phyloP scores from a whole-genome alignment of 192 early-diverging fungal species.

The Podila horticola region DNA sequence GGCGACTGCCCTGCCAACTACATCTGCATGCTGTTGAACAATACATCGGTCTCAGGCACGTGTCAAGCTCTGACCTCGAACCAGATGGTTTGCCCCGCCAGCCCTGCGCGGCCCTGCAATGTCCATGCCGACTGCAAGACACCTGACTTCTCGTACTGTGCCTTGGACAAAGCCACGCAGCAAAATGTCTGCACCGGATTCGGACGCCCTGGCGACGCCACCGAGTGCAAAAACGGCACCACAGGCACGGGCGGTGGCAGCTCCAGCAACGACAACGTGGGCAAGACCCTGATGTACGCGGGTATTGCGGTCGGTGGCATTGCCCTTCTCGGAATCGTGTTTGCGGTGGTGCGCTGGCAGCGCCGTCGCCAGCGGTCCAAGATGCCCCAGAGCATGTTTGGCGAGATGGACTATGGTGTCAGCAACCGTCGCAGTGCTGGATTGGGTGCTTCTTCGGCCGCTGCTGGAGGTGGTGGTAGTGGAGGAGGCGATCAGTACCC shows the following conservation, averaged over 20 bases:
- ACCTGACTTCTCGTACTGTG: constrained; percentile 21
- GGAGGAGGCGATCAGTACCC: constrained; percentile 21
- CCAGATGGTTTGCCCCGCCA: constrained; percentile 6
- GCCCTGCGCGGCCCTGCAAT: neutral
- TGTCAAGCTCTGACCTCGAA: neutral
- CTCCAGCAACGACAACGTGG: neutral
- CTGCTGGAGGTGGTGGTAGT: neutral
- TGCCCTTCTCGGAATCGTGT: constrained; percentile 15
- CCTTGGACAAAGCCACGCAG: neutral
- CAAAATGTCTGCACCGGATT: constrained; percentile 13
- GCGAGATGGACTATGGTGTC: constrained; percentile 39
- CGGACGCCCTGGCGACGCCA: constrained; percentile 7
- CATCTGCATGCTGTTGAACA: constrained; percentile 3
- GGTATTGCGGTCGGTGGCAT: constrained; percentile 39
- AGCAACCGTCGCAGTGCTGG: constrained; percentile 20
- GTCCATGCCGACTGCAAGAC: constrained; percentile 7
- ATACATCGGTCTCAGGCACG: neutral
- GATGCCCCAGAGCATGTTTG: constrained; percentile 28
- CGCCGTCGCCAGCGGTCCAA: constrained; percentile 22
- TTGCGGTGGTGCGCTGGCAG: constrained; percentile 37
- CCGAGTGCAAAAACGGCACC: neutral
- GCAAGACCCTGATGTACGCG: constrained; percentile 24
- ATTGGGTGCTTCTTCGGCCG: neutral
- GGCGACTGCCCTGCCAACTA: constrained; percentile 6
- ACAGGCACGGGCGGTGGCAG: neutral